Evolutionary conservation across 305 asterid species (phyloP).

Genomic region (Fraxinus sp.): DNA sequence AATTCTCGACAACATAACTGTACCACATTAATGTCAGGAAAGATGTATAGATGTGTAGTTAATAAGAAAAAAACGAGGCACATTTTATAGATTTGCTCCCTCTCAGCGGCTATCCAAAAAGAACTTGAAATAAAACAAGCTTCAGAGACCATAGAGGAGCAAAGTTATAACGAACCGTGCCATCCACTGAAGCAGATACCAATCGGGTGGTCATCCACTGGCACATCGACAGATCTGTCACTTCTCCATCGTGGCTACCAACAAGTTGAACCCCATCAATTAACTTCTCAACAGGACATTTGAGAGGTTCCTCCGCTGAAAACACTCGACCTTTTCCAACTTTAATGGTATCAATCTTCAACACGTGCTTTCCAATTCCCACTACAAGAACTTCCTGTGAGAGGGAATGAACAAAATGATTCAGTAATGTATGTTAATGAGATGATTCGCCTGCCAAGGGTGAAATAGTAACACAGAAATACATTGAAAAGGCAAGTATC

Average conservation of each 20-base stretch:
- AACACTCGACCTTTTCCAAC: constrained; percentile 68
- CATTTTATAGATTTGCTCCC: background rate
- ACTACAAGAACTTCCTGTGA: constrained; percentile 85
- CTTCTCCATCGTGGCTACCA: constrained; percentile 91
- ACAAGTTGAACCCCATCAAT: constrained; percentile 81
- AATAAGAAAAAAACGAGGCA: background rate
- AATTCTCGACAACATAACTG: background rate
- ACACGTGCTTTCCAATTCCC: constrained; percentile 66
- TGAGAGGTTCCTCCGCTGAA: constrained; percentile 81
- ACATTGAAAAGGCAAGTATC: background rate
- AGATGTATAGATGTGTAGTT: background rate
- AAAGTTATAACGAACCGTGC: constrained; percentile 61
- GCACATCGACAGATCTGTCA: constrained; percentile 92
- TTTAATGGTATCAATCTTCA: constrained; percentile 83
- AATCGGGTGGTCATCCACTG: constrained; percentile 97
- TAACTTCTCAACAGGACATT: constrained; percentile 68
- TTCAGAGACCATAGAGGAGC: background rate
- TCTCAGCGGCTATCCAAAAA: background rate
- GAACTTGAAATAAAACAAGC: background rate
- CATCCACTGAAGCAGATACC: constrained; percentile 91
- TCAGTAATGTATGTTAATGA: constrained; percentile 9
- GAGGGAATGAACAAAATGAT: constrained; percentile 15
- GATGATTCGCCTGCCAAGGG: background rate
- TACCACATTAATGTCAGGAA: background rate
- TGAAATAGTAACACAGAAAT: constrained; percentile 5